These are phyloP conservation scores for Glarea lozoyensis DNA, from an alignment of 495 filamentous ascomycete species.

Conservation along the genomic window DNA sequence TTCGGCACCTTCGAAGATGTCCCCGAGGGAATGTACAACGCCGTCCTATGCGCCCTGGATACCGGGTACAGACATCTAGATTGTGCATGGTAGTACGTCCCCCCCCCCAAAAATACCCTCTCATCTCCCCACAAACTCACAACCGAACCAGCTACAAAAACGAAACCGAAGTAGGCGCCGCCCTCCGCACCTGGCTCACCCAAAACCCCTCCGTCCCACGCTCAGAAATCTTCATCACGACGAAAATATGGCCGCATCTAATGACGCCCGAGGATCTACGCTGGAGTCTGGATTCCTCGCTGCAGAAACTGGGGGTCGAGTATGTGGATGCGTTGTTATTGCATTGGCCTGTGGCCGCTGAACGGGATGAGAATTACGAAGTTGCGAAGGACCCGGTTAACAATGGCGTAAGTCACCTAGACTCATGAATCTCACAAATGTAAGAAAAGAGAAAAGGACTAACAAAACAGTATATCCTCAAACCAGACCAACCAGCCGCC, in stretches of 20 bases:
- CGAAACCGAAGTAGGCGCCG: constrained; percentile 64
- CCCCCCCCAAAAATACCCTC: neutral
- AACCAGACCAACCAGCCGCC: constrained; percentile 24
- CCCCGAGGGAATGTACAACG: constrained; percentile 49
- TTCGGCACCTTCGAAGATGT: constrained; percentile 57
- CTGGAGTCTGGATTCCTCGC: constrained; percentile 56
- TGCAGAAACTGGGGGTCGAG: constrained; percentile 49
- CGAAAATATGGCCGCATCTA: constrained; percentile 59
- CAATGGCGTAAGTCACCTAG: constrained; percentile 3
- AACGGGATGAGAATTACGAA: constrained; percentile 38
- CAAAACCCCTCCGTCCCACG: constrained; percentile 42
- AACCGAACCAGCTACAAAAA: constrained; percentile 50
- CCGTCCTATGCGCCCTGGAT: constrained; percentile 44
- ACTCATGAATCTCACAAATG: constrained; percentile 23
- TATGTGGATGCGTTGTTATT: constrained; percentile 57
- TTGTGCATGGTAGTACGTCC: constrained; percentile 43
- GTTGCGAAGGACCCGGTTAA: too few species aligned
- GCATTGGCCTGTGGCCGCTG: constrained; percentile 38
- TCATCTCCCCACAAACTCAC: neutral
- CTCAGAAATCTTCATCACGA: constrained; percentile 53
- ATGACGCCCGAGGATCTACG: constrained; percentile 45
- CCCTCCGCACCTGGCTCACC: constrained; percentile 47
- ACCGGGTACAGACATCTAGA: constrained; percentile 66
- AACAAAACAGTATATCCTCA: constrained; percentile 24
- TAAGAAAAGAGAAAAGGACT: neutral